Percentiles rank a stretch among this genome's conserved stretches.
phyloP scores from a whole-genome alignment of 805 yeast genomes.

The Kregervanrija fluxuum region DNA sequence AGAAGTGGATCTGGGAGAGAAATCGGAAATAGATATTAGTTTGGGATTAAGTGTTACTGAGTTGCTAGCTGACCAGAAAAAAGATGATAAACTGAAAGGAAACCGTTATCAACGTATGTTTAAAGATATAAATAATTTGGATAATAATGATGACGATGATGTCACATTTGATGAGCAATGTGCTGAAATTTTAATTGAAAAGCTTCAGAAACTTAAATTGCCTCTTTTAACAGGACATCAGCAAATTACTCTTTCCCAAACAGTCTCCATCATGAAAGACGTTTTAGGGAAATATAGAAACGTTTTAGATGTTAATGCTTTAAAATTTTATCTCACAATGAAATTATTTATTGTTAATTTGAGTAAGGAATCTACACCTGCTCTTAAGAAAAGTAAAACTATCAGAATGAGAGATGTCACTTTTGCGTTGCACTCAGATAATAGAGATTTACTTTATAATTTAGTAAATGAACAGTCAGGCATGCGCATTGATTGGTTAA shows the following conservation, averaged over 20 bases:
- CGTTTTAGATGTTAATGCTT: constrained; percentile 56
- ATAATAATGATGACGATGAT: constrained; percentile 18
- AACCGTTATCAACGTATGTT: background rate
- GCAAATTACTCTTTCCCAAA: constrained; percentile 71
- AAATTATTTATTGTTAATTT: constrained; percentile 48
- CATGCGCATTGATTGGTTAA: constrained; percentile 50
- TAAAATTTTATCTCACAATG: constrained; percentile 63
- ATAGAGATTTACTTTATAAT: constrained; percentile 58
- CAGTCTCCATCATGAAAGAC: constrained; percentile 56
- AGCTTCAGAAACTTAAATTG: constrained; percentile 54
- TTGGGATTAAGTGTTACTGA: constrained; percentile 13
- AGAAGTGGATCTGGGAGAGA: constrained; percentile 36
- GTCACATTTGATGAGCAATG: constrained; percentile 20
- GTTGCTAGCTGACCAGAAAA: constrained; percentile 1
- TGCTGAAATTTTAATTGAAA: constrained; percentile 45
- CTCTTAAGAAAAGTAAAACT: constrained; percentile 15
- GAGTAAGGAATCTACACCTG: constrained; percentile 21
- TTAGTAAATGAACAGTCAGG: constrained; percentile 37
- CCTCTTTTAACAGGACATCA: constrained; percentile 88
- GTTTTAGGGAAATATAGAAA: constrained; percentile 38
- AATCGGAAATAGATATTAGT: constrained; percentile 15
- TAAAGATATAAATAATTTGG: constrained; percentile 9
- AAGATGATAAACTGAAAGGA: background rate
- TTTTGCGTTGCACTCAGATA: constrained; percentile 84
- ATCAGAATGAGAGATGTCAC: constrained; percentile 73